Conservation (phyloP, 2,329 filamentous ascomycete species). For the Verticillium nubilum region DNA sequence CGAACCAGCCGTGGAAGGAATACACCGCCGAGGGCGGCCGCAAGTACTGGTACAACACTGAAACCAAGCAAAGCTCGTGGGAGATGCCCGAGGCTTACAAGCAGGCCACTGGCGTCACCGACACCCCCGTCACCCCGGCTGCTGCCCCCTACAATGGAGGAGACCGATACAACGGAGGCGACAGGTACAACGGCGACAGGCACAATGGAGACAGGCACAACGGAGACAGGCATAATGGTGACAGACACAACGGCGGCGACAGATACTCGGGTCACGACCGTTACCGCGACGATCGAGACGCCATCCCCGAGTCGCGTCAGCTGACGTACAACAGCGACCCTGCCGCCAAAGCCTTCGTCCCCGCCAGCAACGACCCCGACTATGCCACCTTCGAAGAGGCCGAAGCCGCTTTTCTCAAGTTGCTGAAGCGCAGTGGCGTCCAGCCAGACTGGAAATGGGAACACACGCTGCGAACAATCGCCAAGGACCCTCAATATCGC, state of each 20-base stretch:
- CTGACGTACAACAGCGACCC: constrained; percentile 51
- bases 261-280: constrained; percentile 23
- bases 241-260: constrained; percentile 31
- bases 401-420: constrained; percentile 86
- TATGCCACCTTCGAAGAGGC: constrained; percentile 80
- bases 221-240: constrained; percentile 13
- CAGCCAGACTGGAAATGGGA: constrained; percentile 93
- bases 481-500: constrained; percentile 88
- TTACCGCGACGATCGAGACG: constrained; percentile 30
- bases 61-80: constrained; percentile 91
- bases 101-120: constrained; percentile 59
- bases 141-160: constrained; percentile 8
- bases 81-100: constrained; percentile 84
- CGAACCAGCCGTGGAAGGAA: constrained; percentile 87
- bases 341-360: constrained; percentile 53
- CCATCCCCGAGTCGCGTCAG: constrained; percentile 50
- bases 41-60: constrained; percentile 93
- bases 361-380: constrained; percentile 66
- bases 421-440: constrained; percentile 78
- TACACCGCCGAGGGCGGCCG: constrained; percentile 81
- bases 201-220: constrained; percentile 9
- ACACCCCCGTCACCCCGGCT: constrained; percentile 35
- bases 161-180: constrained; percentile 12
- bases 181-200: constrained; percentile 13
- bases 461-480: constrained; percentile 76